phyloP scores from a whole-genome alignment of 2,329 filamentous ascomycete genomes.

The Aspergillus nomiae region DNA sequence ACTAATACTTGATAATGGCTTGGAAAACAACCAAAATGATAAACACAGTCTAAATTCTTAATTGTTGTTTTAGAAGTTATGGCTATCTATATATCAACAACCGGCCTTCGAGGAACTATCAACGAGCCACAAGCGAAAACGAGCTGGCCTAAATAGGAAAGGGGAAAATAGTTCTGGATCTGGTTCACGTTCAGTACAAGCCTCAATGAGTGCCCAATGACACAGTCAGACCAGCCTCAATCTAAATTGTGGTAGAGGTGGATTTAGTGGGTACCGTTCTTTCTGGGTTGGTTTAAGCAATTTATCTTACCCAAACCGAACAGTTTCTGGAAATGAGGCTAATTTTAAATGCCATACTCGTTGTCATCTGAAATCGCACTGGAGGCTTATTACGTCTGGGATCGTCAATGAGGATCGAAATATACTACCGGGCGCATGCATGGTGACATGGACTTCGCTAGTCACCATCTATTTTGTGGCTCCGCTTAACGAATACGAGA shows the following conservation, averaged over 20 bases:
- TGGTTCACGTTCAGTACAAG: neutral
- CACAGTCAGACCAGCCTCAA: neutral
- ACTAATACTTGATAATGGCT: neutral
- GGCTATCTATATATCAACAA: constrained; percentile 5
- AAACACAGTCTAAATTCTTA: neutral
- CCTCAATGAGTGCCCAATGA: neutral
- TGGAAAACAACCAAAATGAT: neutral
- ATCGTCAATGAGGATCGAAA: neutral
- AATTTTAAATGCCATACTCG: neutral
- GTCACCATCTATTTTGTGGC: neutral
- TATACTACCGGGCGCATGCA: neutral
- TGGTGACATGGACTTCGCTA: neutral
- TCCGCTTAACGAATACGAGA: constrained; percentile 18
- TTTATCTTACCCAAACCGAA: neutral
- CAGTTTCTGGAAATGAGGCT: neutral
- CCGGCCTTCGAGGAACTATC: neutral
- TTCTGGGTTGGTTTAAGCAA: neutral
- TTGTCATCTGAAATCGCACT: neutral
- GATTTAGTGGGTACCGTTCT: neutral
- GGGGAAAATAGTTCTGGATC: neutral
- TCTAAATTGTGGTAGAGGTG: neutral
- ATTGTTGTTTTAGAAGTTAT: neutral
- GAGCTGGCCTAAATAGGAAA: constrained; percentile 19
- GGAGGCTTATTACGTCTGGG: neutral
- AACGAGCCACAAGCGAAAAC: constrained; percentile 24